Evolutionary conservation across 352 stramenopile genomes (phyloP).

Genomic region (Globisporangium apiculatum): DNA sequence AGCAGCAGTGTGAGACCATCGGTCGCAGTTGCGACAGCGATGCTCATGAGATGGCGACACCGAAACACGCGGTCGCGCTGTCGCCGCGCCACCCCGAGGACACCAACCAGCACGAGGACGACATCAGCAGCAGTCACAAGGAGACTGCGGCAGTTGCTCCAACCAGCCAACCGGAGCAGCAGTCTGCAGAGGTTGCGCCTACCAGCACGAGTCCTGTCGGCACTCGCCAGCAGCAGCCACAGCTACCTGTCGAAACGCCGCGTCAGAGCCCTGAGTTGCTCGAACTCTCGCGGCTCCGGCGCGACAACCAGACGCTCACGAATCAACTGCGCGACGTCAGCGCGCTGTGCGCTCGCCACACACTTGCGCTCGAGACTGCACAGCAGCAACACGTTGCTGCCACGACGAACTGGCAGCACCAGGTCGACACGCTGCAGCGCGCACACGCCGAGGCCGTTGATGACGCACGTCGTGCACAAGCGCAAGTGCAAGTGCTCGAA

Average conservation of each 20-base stretch:
- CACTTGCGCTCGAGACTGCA: background rate
- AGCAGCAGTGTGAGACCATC: too few species aligned
- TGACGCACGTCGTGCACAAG: background rate
- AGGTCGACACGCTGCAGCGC: background rate
- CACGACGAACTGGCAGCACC: background rate
- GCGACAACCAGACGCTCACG: slow-evolving; percentile 3
- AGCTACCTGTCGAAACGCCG: background rate
- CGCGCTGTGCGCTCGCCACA: slow-evolving; percentile 1
- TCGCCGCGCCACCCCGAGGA: background rate
- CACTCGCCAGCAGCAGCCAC: background rate
- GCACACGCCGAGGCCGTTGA: background rate
- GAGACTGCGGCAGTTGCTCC: background rate
- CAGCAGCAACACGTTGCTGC: background rate
- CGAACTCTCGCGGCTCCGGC: background rate
- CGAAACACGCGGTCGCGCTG: slow-evolving; percentile 4
- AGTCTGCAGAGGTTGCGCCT: background rate
- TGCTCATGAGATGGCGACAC: background rate
- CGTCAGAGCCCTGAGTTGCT: background rate
- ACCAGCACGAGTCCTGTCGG: background rate
- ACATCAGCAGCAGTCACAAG: background rate
- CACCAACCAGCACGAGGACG: slow-evolving; percentile 2
- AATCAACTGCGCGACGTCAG: background rate
- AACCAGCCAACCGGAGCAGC: background rate
- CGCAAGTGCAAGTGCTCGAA: background rate
- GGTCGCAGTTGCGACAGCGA: background rate